Evolutionary conservation across 2,329 filamentous ascomycete genomes (phyloP).

Genomic region (Cladophialophora immunda): DNA sequence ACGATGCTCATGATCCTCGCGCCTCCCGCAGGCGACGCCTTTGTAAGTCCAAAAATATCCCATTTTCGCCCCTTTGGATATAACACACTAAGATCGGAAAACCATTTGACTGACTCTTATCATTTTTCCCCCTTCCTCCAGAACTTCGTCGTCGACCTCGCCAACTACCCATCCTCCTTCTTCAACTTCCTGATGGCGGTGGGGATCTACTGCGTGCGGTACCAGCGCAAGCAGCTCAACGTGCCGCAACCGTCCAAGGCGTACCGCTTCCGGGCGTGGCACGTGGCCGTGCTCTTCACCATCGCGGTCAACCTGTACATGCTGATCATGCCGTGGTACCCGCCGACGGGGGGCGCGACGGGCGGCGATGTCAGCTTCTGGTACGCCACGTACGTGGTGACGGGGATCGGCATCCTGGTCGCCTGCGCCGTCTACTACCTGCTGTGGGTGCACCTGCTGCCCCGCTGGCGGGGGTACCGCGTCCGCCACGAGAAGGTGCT

Average conservation of each 20-base stretch:
- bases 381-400: conserved; percentile 74
- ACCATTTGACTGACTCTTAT: background rate
- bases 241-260: conserved; percentile 46
- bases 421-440: conserved; percentile 67
- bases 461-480: conserved; percentile 61
- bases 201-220: conserved; percentile 67
- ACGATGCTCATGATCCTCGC: conserved; percentile 69
- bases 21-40: conserved; percentile 70
- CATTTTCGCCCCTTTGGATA: too few relatives aligned
- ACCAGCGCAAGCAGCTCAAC: conserved; percentile 61
- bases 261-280: conserved; percentile 65
- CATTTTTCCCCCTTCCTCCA: background rate
- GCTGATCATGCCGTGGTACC: conserved; percentile 76
- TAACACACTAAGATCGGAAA: background rate
- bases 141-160: conserved; percentile 65
- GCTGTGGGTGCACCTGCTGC: conserved; percentile 66
- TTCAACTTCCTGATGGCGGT: conserved; percentile 66
- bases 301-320: conserved; percentile 68
- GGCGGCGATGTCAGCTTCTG: conserved; percentile 76
- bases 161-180: conserved; percentile 65
- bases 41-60: conserved; percentile 43
- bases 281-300: conserved; percentile 66
- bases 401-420: conserved; percentile 67
- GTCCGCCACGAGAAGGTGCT: conserved; percentile 65
- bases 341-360: conserved; percentile 66